A percentile compares a stretch with the other conserved stretches of the same genome.
These are phyloP conservation scores for Liriodendron chinense DNA, from an alignment of 164 flowering plant genomes.

Conservation along the genomic window DNA sequence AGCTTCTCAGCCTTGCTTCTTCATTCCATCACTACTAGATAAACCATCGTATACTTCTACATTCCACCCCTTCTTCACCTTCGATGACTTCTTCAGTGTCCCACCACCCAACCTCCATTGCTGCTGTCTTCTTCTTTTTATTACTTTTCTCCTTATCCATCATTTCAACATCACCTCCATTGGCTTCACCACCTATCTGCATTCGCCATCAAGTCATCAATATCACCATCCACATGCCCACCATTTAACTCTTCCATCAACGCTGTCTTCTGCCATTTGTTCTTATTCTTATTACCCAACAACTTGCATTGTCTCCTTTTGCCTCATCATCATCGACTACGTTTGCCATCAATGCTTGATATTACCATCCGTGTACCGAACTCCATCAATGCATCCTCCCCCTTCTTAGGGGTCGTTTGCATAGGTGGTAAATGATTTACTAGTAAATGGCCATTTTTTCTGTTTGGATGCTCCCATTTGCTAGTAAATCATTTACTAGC, in stretches of 20 bases:
- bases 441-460: no score
- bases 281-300: slow-evolving; percentile 4
- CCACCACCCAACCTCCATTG: neutral
- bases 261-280: neutral
- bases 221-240: neutral
- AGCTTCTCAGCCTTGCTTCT: slow-evolving; percentile 18
- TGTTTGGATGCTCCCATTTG: no score
- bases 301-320: slow-evolving; percentile 14
- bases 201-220: slow-evolving; percentile 10
- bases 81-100: slow-evolving; percentile 16
- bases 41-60: neutral
- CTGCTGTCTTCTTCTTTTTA: slow-evolving; percentile 17
- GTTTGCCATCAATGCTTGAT: slow-evolving; percentile 15
- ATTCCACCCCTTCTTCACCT: slow-evolving; percentile 12
- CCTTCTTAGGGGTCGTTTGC: no score
- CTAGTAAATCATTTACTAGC: no score
- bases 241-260: neutral
- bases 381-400: slow-evolving; percentile 61
- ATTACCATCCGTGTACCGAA: slow-evolving; percentile 46
- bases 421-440: no score
- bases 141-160: slow-evolving; percentile 19
- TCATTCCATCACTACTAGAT: neutral
- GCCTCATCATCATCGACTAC: slow-evolving; percentile 14
- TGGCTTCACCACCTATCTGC: neutral
- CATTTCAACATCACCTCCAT: slow-evolving; percentile 9